phyloP scores from a whole-genome alignment of 768 basidiomycete species.

The Asterophora parasitica region DNA sequence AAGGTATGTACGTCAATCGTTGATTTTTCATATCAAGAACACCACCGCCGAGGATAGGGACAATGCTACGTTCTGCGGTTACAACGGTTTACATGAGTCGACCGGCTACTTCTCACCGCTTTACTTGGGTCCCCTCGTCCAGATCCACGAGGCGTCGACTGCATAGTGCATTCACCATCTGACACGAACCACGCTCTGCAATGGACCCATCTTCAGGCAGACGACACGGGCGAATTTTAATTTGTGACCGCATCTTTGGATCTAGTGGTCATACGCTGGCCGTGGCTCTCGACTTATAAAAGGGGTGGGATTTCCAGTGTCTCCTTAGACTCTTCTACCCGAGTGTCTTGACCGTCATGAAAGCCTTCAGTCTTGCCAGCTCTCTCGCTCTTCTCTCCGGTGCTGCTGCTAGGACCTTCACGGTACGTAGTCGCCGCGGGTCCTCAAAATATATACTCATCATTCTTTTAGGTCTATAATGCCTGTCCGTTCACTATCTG shows the following conservation, averaged over 20 bases:
- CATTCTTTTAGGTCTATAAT: conserved; percentile 38
- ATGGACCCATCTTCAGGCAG: too few relatives aligned
- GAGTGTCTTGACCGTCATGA: too few relatives aligned
- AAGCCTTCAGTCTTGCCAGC: conserved; percentile 15
- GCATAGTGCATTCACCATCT: conserved; percentile 1
- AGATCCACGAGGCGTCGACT: conserved; percentile 6
- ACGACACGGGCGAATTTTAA: too few relatives aligned
- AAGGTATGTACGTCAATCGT: background rate
- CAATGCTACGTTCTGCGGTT: too few relatives aligned
- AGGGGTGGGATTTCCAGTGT: too few relatives aligned
- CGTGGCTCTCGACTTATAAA: too few relatives aligned
- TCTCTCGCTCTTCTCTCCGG: conserved; percentile 26
- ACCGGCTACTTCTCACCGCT: background rate
- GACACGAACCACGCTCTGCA: background rate
- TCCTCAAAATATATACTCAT: background rate
- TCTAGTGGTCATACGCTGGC: too few relatives aligned
- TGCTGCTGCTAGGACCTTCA: conserved; percentile 49
- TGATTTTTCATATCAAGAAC: too few relatives aligned
- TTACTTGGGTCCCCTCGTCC: too few relatives aligned
- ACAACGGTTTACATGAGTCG: too few relatives aligned
- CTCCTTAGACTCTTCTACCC: conserved; percentile 11
- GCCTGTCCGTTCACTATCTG: conserved; percentile 62
- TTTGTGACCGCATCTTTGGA: too few relatives aligned
- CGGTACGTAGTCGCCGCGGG: conserved; percentile 25
- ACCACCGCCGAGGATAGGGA: too few relatives aligned